Base-by-base conservation (phyloP, 257 asterid genomes). In the Coffea eugenioides region DNA sequence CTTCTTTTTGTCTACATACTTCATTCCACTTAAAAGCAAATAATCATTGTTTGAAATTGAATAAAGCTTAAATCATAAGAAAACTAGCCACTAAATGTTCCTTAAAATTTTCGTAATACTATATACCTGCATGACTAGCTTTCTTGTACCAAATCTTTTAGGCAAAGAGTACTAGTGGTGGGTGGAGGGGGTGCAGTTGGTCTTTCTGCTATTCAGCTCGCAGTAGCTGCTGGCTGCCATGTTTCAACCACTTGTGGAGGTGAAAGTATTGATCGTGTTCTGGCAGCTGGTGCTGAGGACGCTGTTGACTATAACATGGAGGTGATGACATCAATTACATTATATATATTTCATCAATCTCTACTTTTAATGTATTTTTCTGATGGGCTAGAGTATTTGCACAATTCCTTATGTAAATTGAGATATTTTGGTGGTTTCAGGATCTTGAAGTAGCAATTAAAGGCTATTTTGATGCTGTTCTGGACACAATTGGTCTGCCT, bases 171-270 rank as follows among this genome's bases (percentile, higher is more conserved):
- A 68, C 86, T 96, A 80, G 91, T 96, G 84, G 77, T 96, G 70
- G 98, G 99, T 69, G 99, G 99, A 71, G 99, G 98, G 57, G 99
- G 98, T 73, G 97, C 99, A 71, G 98, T 96, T 76, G 99, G 99
- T 54, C 95, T 96, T 84, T 96, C 92, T 16, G 99, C 99, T 76
- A 83, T 94, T 84, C 99, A 96, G 94, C 91, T 96, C 61, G 90
- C 99, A 16, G 97, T 92, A 23, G 95, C 98, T 86, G 90, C 86
- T 23, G 98, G 98, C 67, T 96, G 97, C 84, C 96, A 91, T 82
- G 97, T 96, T 76, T 87, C 97, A 74, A 88, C 98, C 36, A 92
- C 98, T 20, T 96, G 99, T 72, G 97, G 93, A 71, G 85, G 85
- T 34, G 97, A 90, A 86, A 87, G 98, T 80, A 76, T 92, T 75